These are phyloP conservation scores for Gamarada debralockiae DNA, from an alignment of 495 filamentous ascomycete genomes.

Conservation along the genomic window DNA sequence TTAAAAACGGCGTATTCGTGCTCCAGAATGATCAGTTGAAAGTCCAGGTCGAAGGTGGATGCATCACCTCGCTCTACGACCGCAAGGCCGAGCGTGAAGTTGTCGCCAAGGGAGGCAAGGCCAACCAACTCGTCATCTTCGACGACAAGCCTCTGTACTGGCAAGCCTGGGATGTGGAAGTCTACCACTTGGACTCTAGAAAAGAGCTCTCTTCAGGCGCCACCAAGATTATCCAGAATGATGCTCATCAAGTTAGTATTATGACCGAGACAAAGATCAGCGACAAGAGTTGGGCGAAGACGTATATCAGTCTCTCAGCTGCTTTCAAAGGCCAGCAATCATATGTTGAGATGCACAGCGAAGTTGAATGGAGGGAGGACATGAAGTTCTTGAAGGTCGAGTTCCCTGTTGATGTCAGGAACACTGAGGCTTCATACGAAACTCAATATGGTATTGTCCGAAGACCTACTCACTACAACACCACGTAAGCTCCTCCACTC, in stretches of 20 bases:
- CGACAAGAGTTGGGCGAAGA: constrained; percentile 81
- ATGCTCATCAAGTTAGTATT: constrained; percentile 72
- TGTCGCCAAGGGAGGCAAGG: constrained; percentile 73
- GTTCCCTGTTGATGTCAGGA: constrained; percentile 89
- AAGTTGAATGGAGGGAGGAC: constrained; percentile 88
- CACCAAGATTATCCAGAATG: constrained; percentile 68
- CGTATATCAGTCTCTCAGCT: constrained; percentile 75
- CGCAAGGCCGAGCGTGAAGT: constrained; percentile 65
- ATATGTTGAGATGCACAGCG: constrained; percentile 72
- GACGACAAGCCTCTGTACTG: constrained; percentile 98
- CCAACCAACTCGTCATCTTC: constrained; percentile 90
- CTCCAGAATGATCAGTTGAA: constrained; percentile 72
- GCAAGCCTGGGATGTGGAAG: constrained; percentile 99
- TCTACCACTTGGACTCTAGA: constrained; percentile 87
- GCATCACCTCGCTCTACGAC: constrained; percentile 81
- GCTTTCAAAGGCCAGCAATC: constrained; percentile 59
- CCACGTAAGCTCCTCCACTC: constrained; percentile 43
- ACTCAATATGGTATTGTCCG: constrained; percentile 87
- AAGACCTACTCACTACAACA: constrained; percentile 94
- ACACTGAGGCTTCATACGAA: constrained; percentile 93
- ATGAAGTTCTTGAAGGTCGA: constrained; percentile 99
- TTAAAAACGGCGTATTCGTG: constrained; percentile 66
- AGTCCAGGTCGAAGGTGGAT: constrained; percentile 66
- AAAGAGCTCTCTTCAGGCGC: constrained; percentile 62
- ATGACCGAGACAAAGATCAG: constrained; percentile 81